These are phyloP conservation scores for Panicum miliaceum DNA, from an alignment of 176 grass and related monocot species.

Conservation along the genomic window DNA sequence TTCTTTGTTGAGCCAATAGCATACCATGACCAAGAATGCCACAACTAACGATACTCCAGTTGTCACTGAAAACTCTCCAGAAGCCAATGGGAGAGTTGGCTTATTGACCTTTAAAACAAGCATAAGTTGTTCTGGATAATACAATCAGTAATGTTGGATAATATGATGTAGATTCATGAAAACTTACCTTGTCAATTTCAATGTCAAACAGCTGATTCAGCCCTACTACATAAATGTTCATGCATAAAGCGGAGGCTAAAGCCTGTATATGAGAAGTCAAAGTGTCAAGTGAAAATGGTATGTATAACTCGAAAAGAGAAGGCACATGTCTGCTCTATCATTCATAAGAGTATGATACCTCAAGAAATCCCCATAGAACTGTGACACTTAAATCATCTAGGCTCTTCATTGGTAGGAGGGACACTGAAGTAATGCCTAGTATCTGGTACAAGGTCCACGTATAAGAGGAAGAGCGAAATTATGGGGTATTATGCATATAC, in stretches of 20 bases:
- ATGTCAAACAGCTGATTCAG: conserved; percentile 86
- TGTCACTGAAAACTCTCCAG: conserved; percentile 65
- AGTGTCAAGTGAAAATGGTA: not conserved
- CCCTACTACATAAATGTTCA: conserved; percentile 90
- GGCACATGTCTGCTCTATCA: not conserved
- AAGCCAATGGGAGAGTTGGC: conserved; percentile 74
- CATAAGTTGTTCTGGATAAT: conserved; percentile 23
- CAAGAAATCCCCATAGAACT: conserved; percentile 53
- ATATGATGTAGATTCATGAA: not conserved
- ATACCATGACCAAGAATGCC: conserved; percentile 64
- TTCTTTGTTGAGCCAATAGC: not conserved
- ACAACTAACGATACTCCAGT: conserved; percentile 60
- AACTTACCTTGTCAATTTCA: conserved; percentile 75
- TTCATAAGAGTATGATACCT: conserved; percentile 46
- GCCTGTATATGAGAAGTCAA: conserved; percentile 50
- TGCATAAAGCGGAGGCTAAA: conserved; percentile 68
- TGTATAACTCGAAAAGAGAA: not conserved
- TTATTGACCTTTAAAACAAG: conserved; percentile 69
- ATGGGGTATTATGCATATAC: not conserved
- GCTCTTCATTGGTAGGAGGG: conserved; percentile 67
- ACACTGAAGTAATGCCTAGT: conserved; percentile 78
- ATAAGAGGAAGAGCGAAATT: conserved; percentile 2
- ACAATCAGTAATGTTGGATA: not conserved
- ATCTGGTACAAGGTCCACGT: conserved; percentile 48
- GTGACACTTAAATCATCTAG: conserved; percentile 54